These are phyloP conservation scores for Schizosaccharomyces lindneri DNA, from an alignment of 805 yeast genomes.

Conservation along the genomic window DNA sequence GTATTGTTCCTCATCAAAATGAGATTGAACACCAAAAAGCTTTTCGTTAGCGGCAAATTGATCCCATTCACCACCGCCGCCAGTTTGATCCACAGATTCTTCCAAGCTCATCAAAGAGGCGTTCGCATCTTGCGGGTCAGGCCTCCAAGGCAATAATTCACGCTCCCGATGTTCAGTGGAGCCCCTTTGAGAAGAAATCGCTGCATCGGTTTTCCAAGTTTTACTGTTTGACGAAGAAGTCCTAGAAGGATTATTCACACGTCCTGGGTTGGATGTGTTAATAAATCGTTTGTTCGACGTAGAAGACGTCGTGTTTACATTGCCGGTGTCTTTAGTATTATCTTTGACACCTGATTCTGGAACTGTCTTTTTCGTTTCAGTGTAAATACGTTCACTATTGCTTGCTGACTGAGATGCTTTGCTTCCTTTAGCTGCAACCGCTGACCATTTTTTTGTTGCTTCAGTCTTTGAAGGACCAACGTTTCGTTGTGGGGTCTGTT, in stretches of 20 bases:
- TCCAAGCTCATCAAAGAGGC: not conserved
- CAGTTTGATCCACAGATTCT: not conserved
- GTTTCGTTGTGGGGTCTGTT: not conserved
- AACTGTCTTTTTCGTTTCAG: not conserved
- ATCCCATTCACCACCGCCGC: slow-evolving; percentile 33
- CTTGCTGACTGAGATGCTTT: not conserved
- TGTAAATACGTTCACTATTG: not conserved
- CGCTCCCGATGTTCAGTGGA: not conserved
- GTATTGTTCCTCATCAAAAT: slow-evolving; percentile 64
- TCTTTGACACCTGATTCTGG: not conserved
- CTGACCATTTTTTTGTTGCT: not conserved
- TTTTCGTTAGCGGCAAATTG: slow-evolving; percentile 81
- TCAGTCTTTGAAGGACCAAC: not conserved
- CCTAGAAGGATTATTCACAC: not conserved
- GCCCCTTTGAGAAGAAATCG: not conserved
- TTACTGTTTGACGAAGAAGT: not conserved
- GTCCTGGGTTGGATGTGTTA: not conserved
- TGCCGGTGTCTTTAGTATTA: not conserved
- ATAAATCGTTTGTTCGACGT: not conserved
- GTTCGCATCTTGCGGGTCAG: not conserved
- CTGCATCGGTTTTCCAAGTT: not conserved
- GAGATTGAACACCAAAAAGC: slow-evolving; percentile 67
- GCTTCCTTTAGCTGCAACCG: not conserved
- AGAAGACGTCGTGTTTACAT: not conserved
- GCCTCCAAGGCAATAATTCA: not conserved